Conservation (phyloP, 176 grass and related monocot genomes). For the Musa schizocarpa region DNA sequence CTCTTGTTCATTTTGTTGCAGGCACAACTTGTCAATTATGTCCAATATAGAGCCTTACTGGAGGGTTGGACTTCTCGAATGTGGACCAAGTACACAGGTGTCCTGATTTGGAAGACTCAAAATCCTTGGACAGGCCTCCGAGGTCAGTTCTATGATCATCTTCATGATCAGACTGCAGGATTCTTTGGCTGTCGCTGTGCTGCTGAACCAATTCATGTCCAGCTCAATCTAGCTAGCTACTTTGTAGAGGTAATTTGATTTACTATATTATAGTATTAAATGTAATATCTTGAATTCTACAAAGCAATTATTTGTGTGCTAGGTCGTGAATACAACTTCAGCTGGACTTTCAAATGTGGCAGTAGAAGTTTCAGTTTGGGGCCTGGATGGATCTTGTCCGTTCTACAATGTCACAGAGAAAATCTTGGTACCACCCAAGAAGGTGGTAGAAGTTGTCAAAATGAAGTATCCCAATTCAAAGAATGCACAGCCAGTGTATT, state of each 20-base stretch:
- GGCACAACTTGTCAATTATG: slow-evolving; percentile 88
- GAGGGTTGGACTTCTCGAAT: slow-evolving; percentile 98
- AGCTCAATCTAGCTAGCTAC: slow-evolving; percentile 76
- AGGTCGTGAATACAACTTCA: slow-evolving; percentile 85
- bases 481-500: slow-evolving; percentile 70
- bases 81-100: slow-evolving; percentile 94
- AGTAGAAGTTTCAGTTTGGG: slow-evolving; percentile 84
- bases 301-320: neutral
- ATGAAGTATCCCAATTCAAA: slow-evolving; percentile 76
- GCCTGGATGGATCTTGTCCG: slow-evolving; percentile 53
- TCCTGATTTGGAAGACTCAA: slow-evolving; percentile 95
- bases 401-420: slow-evolving; percentile 77
- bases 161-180: slow-evolving; percentile 86
- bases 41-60: slow-evolving; percentile 89
- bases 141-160: slow-evolving; percentile 97
- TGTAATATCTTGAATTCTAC: neutral
- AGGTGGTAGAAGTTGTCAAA: slow-evolving; percentile 53
- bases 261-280: slow-evolving; percentile 1
- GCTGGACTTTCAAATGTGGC: slow-evolving; percentile 51
- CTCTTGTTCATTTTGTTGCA: slow-evolving; percentile 23
- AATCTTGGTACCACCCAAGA: slow-evolving; percentile 47
- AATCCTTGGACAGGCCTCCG: slow-evolving; percentile 93
- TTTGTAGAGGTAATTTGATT: slow-evolving; percentile 63
- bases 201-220: slow-evolving; percentile 75
- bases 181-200: slow-evolving; percentile 88